Evolutionary conservation across 371 early-diverging fungal genomes (phyloP).

Genomic region (Mucor saturninus): DNA sequence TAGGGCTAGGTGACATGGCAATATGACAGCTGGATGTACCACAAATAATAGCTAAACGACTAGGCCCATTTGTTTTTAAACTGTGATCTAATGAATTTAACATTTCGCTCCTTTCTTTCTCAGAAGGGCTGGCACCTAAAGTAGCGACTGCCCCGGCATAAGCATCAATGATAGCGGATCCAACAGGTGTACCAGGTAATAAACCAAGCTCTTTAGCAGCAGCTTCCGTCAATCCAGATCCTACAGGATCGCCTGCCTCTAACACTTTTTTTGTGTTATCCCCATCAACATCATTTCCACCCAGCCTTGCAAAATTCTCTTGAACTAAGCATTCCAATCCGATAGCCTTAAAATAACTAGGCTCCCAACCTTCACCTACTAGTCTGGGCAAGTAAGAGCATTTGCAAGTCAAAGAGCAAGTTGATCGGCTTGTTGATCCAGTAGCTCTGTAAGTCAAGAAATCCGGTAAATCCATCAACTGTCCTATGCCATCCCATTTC

Average conservation of each 20-base stretch:
- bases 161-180: conserved; percentile 77
- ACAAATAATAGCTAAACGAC: conserved; percentile 72
- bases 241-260: conserved; percentile 66
- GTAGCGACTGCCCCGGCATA: conserved; percentile 75
- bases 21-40: conserved; percentile 80
- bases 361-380: conserved; percentile 63
- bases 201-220: conserved; percentile 67
- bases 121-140: conserved; percentile 48
- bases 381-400: conserved; percentile 64
- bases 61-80: conserved; percentile 40
- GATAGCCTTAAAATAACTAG: conserved; percentile 57
- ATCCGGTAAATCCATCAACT: conserved; percentile 78
- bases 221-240: conserved; percentile 48
- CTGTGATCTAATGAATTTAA: conserved; percentile 18
- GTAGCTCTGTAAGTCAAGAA: conserved; percentile 73
- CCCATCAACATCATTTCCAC: conserved; percentile 47
- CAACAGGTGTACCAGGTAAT: conserved; percentile 60
- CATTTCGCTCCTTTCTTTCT: conserved; percentile 21
- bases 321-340: conserved; percentile 60
- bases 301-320: conserved; percentile 49
- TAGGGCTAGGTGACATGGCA: conserved; percentile 57
- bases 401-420: conserved; percentile 75
- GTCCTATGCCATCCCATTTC: conserved; percentile 56
- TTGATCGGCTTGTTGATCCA: conserved; percentile 54
- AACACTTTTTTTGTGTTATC: conserved; percentile 33